Evolutionary conservation across 1,139 yeast genomes (phyloP).

Genomic region (Zhuliangozyma parablackwelliae): DNA sequence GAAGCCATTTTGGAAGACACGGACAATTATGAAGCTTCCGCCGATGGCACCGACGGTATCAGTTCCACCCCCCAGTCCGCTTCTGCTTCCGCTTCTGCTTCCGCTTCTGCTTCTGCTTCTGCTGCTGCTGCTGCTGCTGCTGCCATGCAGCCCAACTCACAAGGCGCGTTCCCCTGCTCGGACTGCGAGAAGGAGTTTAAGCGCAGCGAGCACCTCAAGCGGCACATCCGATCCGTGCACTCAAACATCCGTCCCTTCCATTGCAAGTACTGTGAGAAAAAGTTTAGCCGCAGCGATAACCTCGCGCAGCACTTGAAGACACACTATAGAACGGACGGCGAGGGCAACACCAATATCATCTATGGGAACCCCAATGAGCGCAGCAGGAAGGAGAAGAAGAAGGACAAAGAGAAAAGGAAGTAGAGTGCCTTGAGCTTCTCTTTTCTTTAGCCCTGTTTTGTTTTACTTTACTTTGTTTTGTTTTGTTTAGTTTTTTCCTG

Average conservation of each 20-base stretch:
- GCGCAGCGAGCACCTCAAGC: slow-evolving; percentile 45
- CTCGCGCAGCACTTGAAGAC: slow-evolving; percentile 49
- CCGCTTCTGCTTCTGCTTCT: no score
- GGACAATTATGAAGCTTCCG: no score
- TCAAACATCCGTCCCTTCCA: slow-evolving; percentile 46
- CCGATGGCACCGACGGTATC: no score
- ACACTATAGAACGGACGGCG: slow-evolving; percentile 35
- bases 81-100: no score
- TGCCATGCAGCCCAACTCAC: slow-evolving; percentile 1
- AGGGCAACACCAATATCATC: slow-evolving; percentile 34
- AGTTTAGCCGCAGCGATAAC: slow-evolving; percentile 44
- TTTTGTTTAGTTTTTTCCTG: no score
- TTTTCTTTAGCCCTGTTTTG: background rate
- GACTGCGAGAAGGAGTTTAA: slow-evolving; percentile 46
- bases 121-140: no score
- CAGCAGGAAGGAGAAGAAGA: slow-evolving; percentile 19
- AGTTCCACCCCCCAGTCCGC: no score
- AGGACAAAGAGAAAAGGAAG: background rate
- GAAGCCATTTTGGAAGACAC: no score
- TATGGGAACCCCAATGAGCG: slow-evolving; percentile 35
- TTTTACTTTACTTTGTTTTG: no score
- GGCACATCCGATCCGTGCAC: slow-evolving; percentile 47
- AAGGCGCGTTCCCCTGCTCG: slow-evolving; percentile 37
- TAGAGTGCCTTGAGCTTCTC: background rate
- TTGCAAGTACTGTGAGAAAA: slow-evolving; percentile 47